These are phyloP conservation scores for Coemansia sp. DNA, from an alignment of 192 early-diverging fungal genomes.

Conservation along the genomic window DNA sequence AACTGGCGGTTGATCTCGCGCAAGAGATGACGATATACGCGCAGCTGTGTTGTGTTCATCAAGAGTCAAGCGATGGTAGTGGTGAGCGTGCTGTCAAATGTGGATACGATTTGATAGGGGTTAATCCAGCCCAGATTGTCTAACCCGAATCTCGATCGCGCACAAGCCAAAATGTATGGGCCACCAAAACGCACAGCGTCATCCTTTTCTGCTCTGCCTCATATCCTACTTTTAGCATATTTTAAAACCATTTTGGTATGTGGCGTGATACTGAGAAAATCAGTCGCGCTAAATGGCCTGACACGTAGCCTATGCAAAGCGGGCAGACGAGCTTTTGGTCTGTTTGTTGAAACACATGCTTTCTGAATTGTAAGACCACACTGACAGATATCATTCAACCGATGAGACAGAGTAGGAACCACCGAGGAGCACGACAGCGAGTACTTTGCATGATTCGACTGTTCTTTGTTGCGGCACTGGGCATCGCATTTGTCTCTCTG, in stretches of 20 bases:
- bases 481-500: conserved; percentile 1
- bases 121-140: not conserved
- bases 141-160: not conserved
- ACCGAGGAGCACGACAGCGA: not conserved
- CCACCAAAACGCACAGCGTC: not conserved
- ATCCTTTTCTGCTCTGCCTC: not conserved
- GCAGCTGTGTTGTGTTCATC: conserved; percentile 11
- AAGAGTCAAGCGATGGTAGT: not conserved
- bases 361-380: not conserved
- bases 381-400: not conserved
- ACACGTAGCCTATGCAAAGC: not conserved
- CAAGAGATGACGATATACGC: conserved; percentile 39
- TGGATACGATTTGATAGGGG: not conserved
- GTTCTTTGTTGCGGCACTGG: conserved; percentile 2
- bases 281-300: not conserved
- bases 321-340: not conserved
- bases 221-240: not conserved
- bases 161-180: not conserved
- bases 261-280: not conserved
- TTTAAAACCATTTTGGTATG: not conserved
- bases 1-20: conserved; percentile 48
- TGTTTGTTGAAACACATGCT: not conserved
- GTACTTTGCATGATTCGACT: not conserved
- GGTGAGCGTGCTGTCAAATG: not conserved
- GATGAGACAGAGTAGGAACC: not conserved